These are phyloP conservation scores for Posidonia australis DNA, from an alignment of 106 monocot genomes.

Conservation along the genomic window DNA sequence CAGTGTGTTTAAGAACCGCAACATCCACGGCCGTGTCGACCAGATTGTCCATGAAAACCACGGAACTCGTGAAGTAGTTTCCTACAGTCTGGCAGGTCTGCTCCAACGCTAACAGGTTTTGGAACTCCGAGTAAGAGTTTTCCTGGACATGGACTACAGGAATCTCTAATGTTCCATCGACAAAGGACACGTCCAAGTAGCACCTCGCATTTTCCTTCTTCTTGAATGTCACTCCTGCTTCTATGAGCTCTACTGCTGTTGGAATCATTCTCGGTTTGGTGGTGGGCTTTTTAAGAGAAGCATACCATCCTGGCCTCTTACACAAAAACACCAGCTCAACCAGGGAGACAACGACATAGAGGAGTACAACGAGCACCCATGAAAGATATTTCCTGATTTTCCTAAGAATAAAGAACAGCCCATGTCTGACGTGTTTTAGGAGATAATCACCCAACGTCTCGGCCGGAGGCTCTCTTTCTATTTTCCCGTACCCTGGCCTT, in stretches of 20 bases:
- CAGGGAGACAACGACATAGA: not conserved
- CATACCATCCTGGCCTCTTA: not conserved
- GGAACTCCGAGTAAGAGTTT: not conserved
- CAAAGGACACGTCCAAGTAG: constrained; percentile 4
- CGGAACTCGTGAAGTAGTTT: constrained; percentile 7
- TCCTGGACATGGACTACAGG: not conserved
- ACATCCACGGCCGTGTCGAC: not conserved
- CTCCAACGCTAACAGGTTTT: constrained; percentile 12
- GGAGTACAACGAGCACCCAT: not conserved
- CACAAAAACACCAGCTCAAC: not conserved
- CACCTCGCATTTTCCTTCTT: not conserved
- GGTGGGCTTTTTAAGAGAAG: not conserved
- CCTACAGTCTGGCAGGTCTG: not conserved
- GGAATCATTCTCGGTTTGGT: constrained; percentile 4
- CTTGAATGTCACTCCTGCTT: constrained; percentile 19
- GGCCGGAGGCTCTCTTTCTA: not conserved
- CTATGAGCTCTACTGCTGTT: constrained; percentile 12
- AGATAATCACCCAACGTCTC: too few species aligned
- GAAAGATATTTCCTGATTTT: not conserved
- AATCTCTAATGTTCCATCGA: not conserved
- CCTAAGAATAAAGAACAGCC: too few species aligned
- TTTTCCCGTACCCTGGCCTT: not conserved
- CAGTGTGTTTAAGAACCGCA: not conserved
- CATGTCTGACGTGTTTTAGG: too few species aligned
- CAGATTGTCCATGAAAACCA: not conserved